phyloP scores from a whole-genome alignment of 805 yeast genomes.

The Candida hispaniensis region DNA sequence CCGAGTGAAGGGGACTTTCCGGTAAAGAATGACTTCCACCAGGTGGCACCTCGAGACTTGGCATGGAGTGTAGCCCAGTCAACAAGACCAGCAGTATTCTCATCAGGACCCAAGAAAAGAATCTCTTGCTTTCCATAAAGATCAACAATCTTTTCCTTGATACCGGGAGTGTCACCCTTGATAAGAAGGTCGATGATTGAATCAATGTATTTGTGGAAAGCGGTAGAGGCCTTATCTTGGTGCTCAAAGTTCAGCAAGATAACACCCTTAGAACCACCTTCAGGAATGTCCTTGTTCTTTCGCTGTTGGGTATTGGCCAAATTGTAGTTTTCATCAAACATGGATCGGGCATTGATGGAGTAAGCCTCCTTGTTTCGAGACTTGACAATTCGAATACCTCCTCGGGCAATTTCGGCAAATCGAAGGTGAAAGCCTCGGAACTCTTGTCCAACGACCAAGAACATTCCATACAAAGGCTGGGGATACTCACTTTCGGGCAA shows the following conservation, averaged over 20 bases:
- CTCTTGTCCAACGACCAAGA: slow-evolving; percentile 90
- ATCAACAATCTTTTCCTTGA: slow-evolving; percentile 77
- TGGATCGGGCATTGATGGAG: slow-evolving; percentile 68
- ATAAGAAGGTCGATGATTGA: slow-evolving; percentile 77
- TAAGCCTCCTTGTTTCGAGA: slow-evolving; percentile 80
- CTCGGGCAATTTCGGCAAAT: slow-evolving; percentile 94
- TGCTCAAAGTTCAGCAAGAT: slow-evolving; percentile 62
- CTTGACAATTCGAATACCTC: slow-evolving; percentile 92
- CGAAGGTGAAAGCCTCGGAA: slow-evolving; percentile 96
- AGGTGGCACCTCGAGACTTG: slow-evolving; percentile 78
- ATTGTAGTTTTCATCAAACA: slow-evolving; percentile 94
- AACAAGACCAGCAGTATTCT: slow-evolving; percentile 90
- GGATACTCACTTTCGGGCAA: slow-evolving; percentile 83
- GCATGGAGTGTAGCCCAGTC: slow-evolving; percentile 98
- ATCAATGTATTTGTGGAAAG: slow-evolving; percentile 89
- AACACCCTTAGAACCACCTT: slow-evolving; percentile 98
- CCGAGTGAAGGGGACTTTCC: slow-evolving; percentile 89
- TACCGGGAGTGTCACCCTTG: slow-evolving; percentile 58
- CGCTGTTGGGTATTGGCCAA: slow-evolving; percentile 93
- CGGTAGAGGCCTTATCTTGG: slow-evolving; percentile 68
- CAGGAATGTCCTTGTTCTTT: slow-evolving; percentile 96
- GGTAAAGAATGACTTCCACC: slow-evolving; percentile 98
- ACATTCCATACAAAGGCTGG: slow-evolving; percentile 87
- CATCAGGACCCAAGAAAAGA: slow-evolving; percentile 97
- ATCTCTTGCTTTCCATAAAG: slow-evolving; percentile 77